Evolutionary conservation across 208 protist genomes (phyloP), one percentile per base, ranked within the genome.

Genomic region (Herpetomonas muscarum): DNA sequence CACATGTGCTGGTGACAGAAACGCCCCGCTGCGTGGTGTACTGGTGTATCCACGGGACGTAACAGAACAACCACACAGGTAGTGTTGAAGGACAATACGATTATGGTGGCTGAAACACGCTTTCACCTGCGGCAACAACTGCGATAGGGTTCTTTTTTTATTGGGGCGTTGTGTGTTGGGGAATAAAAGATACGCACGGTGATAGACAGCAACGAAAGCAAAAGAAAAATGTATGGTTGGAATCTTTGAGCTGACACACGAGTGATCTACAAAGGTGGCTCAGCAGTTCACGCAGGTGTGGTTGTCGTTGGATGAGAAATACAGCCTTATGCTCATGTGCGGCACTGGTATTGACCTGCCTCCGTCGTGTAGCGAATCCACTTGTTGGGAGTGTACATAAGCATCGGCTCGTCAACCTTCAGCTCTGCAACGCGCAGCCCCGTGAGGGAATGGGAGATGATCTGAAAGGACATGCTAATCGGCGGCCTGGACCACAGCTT

Each of bases 361-460:
- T 94, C 89, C 26, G 98, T 98, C 39, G 98, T 83, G 80, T 99
- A 99, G 19, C 98, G 93, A 36, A 99, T 97, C 97, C 98, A 99
- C 60, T 99, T 99, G 52, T 97, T 81, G 3, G 97, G 74, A 24
- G 80, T 70, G 76, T 99, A 98, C 29, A 64, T 28, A 5, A 87
- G 55, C 46, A 76, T 55, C 12, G 83, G 72, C 55, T 94, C 88
- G 22, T 76, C 37, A 15, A 96, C 80, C 63, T 96, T 97, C 21
- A 99, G 76, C 65, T 98, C 98, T 22, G 83, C 83, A 28, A 99
- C 93, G 52, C 90, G 75, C 59, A 99, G 76, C 17, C 98, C 98
- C 28, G 96, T 98, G 25, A 98, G 83, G 0, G 97, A 92, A 49
- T 98, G 94, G 70, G 98, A 98, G 13, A 70, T 65, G 37, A 88